Evolutionary conservation across 2,329 filamentous ascomycete species (phyloP).

Genomic region (Penicillium sp.): DNA sequence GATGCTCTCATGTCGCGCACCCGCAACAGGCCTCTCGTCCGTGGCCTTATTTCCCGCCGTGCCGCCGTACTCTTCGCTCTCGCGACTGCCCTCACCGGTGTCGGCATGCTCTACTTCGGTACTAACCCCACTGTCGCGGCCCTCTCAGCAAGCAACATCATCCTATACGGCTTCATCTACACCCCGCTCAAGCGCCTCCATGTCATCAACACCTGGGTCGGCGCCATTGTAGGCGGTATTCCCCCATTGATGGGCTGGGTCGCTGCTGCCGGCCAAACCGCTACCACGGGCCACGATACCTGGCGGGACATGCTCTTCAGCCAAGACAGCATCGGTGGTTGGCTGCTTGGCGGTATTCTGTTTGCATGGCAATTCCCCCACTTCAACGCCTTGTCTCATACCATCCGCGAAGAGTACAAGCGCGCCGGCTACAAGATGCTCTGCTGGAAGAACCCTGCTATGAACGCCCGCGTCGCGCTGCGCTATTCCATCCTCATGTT

Average conservation of each 20-base stretch:
- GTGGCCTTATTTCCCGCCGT: constrained; percentile 63
- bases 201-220: constrained; percentile 87
- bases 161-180: constrained; percentile 82
- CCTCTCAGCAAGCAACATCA: constrained; percentile 74
- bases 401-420: constrained; percentile 82
- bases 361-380: constrained; percentile 98
- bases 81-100: constrained; percentile 59
- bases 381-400: constrained; percentile 88
- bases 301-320: constrained; percentile 73
- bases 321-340: constrained; percentile 63
- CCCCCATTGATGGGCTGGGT: constrained; percentile 98
- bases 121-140: constrained; percentile 90
- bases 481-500: constrained; percentile 79
- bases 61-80: constrained; percentile 73
- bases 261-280: constrained; percentile 80
- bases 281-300: constrained; percentile 59
- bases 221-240: constrained; percentile 83
- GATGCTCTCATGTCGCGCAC: constrained; percentile 93
- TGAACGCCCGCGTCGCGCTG: constrained; percentile 77
- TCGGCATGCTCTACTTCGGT: constrained; percentile 69
- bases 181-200: constrained; percentile 84
- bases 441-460: constrained; percentile 73
- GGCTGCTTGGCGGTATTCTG: constrained; percentile 73
- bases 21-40: constrained; percentile 76
- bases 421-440: constrained; percentile 62